A percentile compares a stretch with the other conserved stretches of the same genome.
Conservation (phyloP, 116 monocot species). For the Iris pallida region DNA sequence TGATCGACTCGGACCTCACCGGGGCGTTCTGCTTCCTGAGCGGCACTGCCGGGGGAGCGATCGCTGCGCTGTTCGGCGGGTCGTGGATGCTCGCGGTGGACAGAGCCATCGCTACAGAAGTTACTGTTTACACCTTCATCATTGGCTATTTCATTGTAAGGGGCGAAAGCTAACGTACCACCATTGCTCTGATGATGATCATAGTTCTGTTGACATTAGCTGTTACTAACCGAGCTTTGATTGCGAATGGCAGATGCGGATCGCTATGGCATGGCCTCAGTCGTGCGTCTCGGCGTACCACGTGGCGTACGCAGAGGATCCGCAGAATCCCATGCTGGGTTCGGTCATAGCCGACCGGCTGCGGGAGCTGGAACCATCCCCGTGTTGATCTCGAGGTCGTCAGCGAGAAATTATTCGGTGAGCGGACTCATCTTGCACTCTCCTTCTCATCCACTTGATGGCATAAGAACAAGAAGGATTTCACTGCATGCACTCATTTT, state of each 20-base stretch:
- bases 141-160: constrained; percentile 68
- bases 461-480: no score
- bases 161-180: not conserved
- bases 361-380: constrained; percentile 25
- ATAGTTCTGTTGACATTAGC: no score
- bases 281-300: constrained; percentile 67
- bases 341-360: constrained; percentile 33
- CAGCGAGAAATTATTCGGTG: no score
- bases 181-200: no score
- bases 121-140: constrained; percentile 46
- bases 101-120: constrained; percentile 9
- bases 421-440: no score
- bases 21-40: constrained; percentile 61
- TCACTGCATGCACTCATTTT: no score
- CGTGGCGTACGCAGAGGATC: constrained; percentile 65
- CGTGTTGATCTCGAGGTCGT: constrained; percentile 5
- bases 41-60: constrained; percentile 39
- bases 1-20: constrained; percentile 59
- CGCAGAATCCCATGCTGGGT: constrained; percentile 20
- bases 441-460: no score
- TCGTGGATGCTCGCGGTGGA: constrained; percentile 38
- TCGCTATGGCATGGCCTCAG: constrained; percentile 72
- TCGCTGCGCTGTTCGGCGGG: constrained; percentile 38
- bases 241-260: constrained; percentile 26
- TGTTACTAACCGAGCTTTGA: not conserved